These are phyloP conservation scores for Didymella sp. DNA, from an alignment of 2,329 filamentous ascomycete species.

Conservation along the genomic window DNA sequence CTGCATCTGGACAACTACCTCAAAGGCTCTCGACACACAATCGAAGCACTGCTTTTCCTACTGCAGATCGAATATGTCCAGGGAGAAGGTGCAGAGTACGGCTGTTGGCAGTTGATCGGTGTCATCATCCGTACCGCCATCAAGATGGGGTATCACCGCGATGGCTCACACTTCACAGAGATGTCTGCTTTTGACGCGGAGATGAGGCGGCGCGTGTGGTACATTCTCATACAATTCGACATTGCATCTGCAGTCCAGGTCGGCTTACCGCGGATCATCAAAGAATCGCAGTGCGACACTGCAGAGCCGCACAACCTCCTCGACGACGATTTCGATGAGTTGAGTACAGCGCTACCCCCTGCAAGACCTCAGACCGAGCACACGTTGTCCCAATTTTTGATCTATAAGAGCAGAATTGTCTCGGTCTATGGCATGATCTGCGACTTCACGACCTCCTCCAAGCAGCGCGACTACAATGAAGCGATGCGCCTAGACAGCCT, in stretches of 20 bases:
- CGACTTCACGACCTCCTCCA: constrained; percentile 49
- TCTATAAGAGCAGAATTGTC: constrained; percentile 16
- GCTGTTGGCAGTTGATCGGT: constrained; percentile 36
- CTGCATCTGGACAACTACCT: constrained; percentile 23
- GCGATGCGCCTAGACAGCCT: constrained; percentile 49
- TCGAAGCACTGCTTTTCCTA: constrained; percentile 26
- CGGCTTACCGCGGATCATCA: constrained; percentile 57
- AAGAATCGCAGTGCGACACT: constrained; percentile 52
- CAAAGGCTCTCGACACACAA: constrained; percentile 28
- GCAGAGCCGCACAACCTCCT: constrained; percentile 54
- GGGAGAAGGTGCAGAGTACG: constrained; percentile 31
- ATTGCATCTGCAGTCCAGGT: constrained; percentile 37
- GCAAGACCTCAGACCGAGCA: neutral
- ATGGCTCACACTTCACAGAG: constrained; percentile 29
- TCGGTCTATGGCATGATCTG: constrained; percentile 1
- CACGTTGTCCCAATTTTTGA: constrained; percentile 23
- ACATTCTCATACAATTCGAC: constrained; percentile 38
- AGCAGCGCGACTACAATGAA: constrained; percentile 36
- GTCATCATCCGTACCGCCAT: constrained; percentile 33
- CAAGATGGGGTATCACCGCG: constrained; percentile 51
- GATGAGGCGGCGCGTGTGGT: constrained; percentile 45
- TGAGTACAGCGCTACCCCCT: constrained; percentile 24
- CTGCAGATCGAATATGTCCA: constrained; percentile 31
- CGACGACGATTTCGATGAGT: constrained; percentile 54
- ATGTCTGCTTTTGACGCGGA: constrained; percentile 42